Percentiles rank a stretch among this genome's conserved stretches.
Conservation (phyloP, 331 rosid genomes). For the Malus hybrid region DNA sequence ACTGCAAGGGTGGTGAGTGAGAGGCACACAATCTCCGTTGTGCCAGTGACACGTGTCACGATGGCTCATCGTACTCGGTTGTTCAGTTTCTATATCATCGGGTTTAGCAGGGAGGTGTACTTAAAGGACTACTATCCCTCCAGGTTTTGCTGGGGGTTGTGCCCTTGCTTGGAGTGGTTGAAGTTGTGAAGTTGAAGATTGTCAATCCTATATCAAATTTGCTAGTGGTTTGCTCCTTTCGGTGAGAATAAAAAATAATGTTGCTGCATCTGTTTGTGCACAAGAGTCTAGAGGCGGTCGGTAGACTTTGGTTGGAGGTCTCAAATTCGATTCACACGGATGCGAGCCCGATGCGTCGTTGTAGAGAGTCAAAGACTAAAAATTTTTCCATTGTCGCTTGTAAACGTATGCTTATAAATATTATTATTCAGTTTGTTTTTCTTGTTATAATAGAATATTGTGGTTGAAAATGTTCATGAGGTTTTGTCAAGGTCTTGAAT, state of each 20-base stretch:
- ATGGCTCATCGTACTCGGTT: slow-evolving; percentile 56
- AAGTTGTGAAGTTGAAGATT: slow-evolving; percentile 38
- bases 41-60: slow-evolving; percentile 83
- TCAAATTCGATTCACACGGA: too few relatives aligned
- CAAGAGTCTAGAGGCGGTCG: too few relatives aligned
- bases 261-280: neutral
- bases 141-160: slow-evolving; percentile 83
- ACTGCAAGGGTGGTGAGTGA: slow-evolving; percentile 83
- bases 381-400: too few relatives aligned
- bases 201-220: neutral
- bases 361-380: too few relatives aligned
- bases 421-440: too few relatives aligned
- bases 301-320: too few relatives aligned
- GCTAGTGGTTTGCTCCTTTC: neutral
- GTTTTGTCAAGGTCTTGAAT: neutral
- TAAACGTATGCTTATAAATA: too few relatives aligned
- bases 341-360: too few relatives aligned
- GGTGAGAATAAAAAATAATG: neutral
- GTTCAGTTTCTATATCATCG: slow-evolving; percentile 89
- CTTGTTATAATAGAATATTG: too few relatives aligned
- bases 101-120: slow-evolving; percentile 71
- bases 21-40: slow-evolving; percentile 80
- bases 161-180: slow-evolving; percentile 97
- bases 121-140: slow-evolving; percentile 85
- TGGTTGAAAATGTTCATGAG: neutral